phyloP scores from a whole-genome alignment of 1,284 basidiomycete species.

The Cutaneotrichosporon cyanovorans region DNA sequence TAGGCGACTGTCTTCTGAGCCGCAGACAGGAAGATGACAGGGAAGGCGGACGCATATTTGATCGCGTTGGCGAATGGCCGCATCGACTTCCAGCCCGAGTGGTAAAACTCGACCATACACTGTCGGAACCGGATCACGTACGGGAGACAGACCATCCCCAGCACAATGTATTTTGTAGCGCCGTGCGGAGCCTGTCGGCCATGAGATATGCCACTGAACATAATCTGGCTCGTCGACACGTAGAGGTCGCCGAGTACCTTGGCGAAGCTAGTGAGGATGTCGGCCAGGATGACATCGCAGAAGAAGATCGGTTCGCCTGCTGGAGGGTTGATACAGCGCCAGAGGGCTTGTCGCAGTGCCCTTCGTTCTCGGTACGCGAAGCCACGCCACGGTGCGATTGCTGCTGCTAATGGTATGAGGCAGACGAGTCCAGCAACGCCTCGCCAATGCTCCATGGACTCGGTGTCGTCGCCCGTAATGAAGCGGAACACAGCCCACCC shows the following conservation, averaged over 20 bases:
- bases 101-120: constrained; percentile 78
- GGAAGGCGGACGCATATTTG: constrained; percentile 95
- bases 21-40: constrained; percentile 91
- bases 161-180: constrained; percentile 64
- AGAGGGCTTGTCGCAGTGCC: constrained; percentile 62
- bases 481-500: constrained; percentile 63
- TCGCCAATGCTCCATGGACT: constrained; percentile 63
- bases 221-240: constrained; percentile 74
- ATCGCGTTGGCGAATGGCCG: constrained; percentile 85
- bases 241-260: constrained; percentile 94
- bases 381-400: constrained; percentile 61
- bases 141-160: constrained; percentile 80
- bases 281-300: constrained; percentile 86
- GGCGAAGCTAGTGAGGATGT: constrained; percentile 92
- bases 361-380: constrained; percentile 62
- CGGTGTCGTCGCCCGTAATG: constrained; percentile 54
- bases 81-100: constrained; percentile 58
- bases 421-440: constrained; percentile 63
- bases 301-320: constrained; percentile 65
- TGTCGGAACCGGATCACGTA: constrained; percentile 88
- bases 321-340: constrained; percentile 65
- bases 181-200: constrained; percentile 57
- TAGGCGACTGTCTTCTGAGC: constrained; percentile 63
- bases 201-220: constrained; percentile 58
- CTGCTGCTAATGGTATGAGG: constrained; percentile 53